A percentile compares a stretch with the other conserved stretches of the same genome.
phyloP scores from a whole-genome alignment of 192 early-diverging fungal genomes.

The Ramicandelaber brevisporus region DNA sequence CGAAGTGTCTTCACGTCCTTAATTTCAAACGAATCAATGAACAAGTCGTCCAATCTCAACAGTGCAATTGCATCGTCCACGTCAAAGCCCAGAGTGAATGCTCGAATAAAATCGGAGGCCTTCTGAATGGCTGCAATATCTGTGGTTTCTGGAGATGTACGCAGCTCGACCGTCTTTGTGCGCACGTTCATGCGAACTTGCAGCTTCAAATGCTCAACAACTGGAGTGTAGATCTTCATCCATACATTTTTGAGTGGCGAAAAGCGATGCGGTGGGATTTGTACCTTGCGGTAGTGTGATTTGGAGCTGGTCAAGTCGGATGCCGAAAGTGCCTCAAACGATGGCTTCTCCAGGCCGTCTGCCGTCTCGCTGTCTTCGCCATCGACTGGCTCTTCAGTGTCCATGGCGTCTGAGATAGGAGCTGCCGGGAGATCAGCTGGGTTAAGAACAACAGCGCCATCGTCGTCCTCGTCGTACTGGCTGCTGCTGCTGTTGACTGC shows the following conservation, averaged over 20 bases:
- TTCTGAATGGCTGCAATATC: slow-evolving; percentile 85
- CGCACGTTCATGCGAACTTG: slow-evolving; percentile 92
- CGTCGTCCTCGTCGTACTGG: slow-evolving; percentile 13
- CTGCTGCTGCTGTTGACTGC: slow-evolving; percentile 5
- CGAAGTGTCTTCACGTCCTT: slow-evolving; percentile 91
- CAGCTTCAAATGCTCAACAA: slow-evolving; percentile 85
- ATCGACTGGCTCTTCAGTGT: too few species aligned
- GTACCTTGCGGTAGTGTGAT: slow-evolving; percentile 45
- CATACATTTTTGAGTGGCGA: slow-evolving; percentile 79
- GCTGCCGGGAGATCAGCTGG: slow-evolving; percentile 22
- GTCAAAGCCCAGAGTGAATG: slow-evolving; percentile 83
- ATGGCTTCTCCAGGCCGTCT: slow-evolving; percentile 24
- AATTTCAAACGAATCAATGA: slow-evolving; percentile 88
- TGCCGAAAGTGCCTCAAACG: slow-evolving; percentile 29
- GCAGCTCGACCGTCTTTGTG: slow-evolving; percentile 66
- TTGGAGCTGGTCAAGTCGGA: slow-evolving; percentile 15
- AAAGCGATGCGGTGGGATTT: slow-evolving; percentile 83
- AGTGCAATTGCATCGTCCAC: slow-evolving; percentile 84
- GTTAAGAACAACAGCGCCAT: slow-evolving; percentile 33
- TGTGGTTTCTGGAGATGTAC: slow-evolving; percentile 57
- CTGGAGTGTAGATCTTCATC: slow-evolving; percentile 88
- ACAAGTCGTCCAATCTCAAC: slow-evolving; percentile 87
- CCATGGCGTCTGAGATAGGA: slow-evolving; percentile 5
- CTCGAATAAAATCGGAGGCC: slow-evolving; percentile 86
- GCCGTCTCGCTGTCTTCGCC: slow-evolving; percentile 16